Evolutionary conservation across 148 eudicot species (phyloP).

Genomic region (Chenopodium quinoa): DNA sequence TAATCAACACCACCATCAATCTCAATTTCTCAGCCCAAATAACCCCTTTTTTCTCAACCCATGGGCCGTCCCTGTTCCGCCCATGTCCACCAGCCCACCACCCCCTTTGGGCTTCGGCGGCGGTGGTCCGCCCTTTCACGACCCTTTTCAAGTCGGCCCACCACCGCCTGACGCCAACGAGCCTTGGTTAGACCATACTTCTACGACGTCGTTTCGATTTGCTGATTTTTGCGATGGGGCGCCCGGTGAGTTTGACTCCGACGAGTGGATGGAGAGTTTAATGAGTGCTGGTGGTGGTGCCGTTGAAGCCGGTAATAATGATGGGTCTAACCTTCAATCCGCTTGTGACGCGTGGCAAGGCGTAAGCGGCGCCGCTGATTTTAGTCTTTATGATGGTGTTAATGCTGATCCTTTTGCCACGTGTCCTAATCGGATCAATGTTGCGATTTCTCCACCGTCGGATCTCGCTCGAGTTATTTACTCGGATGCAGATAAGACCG

Average conservation of each 20-base stretch:
- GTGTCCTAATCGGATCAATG: conserved; percentile 44
- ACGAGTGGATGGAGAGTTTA: conserved; percentile 91
- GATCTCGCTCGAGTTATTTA: conserved; percentile 58
- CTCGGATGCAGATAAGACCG: conserved; percentile 39
- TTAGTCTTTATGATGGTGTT: conserved; percentile 26
- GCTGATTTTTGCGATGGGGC: conserved; percentile 43
- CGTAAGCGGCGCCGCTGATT: conserved; percentile 17
- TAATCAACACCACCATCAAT: conserved; percentile 26
- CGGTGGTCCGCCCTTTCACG: conserved; percentile 36
- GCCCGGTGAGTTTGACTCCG: conserved; percentile 67
- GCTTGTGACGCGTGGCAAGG: conserved; percentile 47
- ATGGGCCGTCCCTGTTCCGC: conserved; percentile 36
- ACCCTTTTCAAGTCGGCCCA: conserved; percentile 47
- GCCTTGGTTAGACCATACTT: conserved; percentile 43
- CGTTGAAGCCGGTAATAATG: conserved; percentile 14
- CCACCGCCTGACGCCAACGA: conserved; percentile 33
- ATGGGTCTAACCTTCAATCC: conserved; percentile 18
- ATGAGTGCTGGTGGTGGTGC: conserved; percentile 40
- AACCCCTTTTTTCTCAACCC: conserved; percentile 45
- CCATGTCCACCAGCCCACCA: conserved; percentile 28
- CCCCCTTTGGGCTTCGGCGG: conserved; percentile 25
- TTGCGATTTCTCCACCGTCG: conserved; percentile 38
- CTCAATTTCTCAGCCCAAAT: conserved; percentile 28
- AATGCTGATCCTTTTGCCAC: conserved; percentile 46
- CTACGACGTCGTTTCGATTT: conserved; percentile 47